A percentile compares a stretch with the other conserved stretches of the same genome.
These are phyloP conservation scores for Amphichorda felina DNA, from an alignment of 2,329 filamentous ascomycete species.

Conservation along the genomic window DNA sequence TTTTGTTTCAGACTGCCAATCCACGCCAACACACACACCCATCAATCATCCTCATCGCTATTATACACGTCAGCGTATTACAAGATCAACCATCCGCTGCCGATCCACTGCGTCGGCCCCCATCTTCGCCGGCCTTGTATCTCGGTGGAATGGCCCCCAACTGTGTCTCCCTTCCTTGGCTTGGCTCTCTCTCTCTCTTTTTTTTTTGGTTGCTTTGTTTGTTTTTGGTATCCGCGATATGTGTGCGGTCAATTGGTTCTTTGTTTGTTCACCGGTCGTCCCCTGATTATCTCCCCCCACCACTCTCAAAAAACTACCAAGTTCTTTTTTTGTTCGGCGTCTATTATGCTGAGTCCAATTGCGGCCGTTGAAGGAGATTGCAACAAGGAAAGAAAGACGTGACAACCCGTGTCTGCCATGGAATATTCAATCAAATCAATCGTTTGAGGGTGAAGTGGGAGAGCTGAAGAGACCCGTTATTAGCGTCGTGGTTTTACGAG, in stretches of 20 bases:
- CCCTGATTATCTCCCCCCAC: too few relatives aligned
- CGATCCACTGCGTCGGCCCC: not conserved
- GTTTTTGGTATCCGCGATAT: not conserved
- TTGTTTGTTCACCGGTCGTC: not conserved
- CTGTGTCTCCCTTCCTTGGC: not conserved
- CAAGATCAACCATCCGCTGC: constrained; percentile 1
- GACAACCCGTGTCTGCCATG: constrained; percentile 19
- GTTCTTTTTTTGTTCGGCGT: not conserved
- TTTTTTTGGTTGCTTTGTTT: not conserved
- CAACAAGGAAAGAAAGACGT: constrained; percentile 8
- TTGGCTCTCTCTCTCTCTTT: not conserved
- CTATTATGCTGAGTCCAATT: constrained; percentile 2
- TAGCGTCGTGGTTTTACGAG: not conserved
- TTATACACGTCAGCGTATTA: constrained; percentile 9
- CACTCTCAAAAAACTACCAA: not conserved
- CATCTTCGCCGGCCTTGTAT: not conserved
- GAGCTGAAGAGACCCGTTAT: constrained; percentile 21
- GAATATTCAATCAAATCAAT: constrained; percentile 20
- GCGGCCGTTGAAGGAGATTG: not conserved
- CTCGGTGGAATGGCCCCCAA: not conserved
- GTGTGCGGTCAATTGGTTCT: too few relatives aligned
- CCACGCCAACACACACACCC: too few relatives aligned
- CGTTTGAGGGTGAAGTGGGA: constrained; percentile 28
- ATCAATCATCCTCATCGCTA: constrained; percentile 6
- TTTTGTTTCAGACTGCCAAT: too few relatives aligned